A percentile compares a stretch with the other conserved stretches of the same genome.
These are phyloP conservation scores for Nannizziopsis arthrosporioides DNA, from an alignment of 2,329 filamentous ascomycete genomes.

Conservation along the genomic window DNA sequence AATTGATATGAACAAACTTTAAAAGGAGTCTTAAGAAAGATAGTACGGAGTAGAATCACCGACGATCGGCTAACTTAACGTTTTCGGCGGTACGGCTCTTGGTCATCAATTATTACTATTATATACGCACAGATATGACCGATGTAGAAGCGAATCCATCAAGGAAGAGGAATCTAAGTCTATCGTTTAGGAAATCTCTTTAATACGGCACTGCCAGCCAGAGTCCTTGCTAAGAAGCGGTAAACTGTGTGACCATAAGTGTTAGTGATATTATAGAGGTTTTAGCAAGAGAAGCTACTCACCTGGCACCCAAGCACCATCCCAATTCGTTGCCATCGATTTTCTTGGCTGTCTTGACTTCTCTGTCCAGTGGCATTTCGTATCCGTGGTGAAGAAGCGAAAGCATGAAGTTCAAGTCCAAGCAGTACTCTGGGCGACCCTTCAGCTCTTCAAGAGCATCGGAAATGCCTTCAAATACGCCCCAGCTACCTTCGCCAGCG, in stretches of 20 bases:
- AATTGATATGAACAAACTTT: not conserved
- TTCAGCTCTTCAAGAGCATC: slow-evolving; percentile 68
- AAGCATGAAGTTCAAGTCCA: slow-evolving; percentile 95
- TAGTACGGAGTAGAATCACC: too few relatives aligned
- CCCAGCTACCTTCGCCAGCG: slow-evolving; percentile 64
- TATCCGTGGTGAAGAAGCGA: slow-evolving; percentile 88
- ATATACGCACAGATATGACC: slow-evolving; percentile 9
- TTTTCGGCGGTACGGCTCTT: not conserved
- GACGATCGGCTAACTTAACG: too few relatives aligned
- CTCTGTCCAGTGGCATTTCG: slow-evolving; percentile 91
- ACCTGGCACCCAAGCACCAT: slow-evolving; percentile 96
- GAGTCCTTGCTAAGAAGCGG: slow-evolving; percentile 70
- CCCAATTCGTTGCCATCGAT: slow-evolving; percentile 94
- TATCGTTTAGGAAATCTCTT: slow-evolving; percentile 51
- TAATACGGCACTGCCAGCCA: slow-evolving; percentile 82
- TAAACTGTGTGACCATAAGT: slow-evolving; percentile 44
- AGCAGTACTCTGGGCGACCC: slow-evolving; percentile 76
- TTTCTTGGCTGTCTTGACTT: slow-evolving; percentile 98
- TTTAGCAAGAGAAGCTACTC: slow-evolving; percentile 28
- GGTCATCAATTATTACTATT: slow-evolving; percentile 10
- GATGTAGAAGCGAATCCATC: not conserved
- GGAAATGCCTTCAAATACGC: slow-evolving; percentile 63
- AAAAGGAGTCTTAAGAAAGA: too few relatives aligned
- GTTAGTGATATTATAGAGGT: slow-evolving; percentile 28
- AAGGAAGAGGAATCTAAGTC: slow-evolving; percentile 9